Base-by-base conservation (phyloP, 768 basidiomycete genomes). In the Amanita pallidorosea region DNA sequence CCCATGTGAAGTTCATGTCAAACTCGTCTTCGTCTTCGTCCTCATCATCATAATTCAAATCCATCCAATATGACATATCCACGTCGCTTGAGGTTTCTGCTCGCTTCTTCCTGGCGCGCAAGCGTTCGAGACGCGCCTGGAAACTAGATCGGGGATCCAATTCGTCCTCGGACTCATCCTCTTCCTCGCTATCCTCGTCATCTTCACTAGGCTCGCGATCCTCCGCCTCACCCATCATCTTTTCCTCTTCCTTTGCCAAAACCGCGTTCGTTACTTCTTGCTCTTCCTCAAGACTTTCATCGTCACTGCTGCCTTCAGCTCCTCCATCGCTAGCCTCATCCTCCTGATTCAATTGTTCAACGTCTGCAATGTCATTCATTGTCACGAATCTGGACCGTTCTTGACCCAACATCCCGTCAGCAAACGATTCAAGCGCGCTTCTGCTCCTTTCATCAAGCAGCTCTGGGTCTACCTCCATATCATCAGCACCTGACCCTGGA, bases 391-490 rank as follows among this genome's bases (percentile, higher is more conserved):
- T 56, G 4, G 71, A 72, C 5, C 76, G 79, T 18, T 70, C 62
- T 7, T 55, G 23, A 0, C 67, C 70, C 52, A 75, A 64, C 55
- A 76, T 72, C 5, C 81, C 72, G 45, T 67, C 58, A 37, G 76
- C 67, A 53, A 85, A 85, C 12, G 64, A 59, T 53, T 63, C 61
- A 81, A 86, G 76, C 18, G 76, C 77, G 2, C 63, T 60, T 40
- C 69, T 37, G 56, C 73, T 68, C 8, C 73, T 36, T 7, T 71
- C 71, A 36, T 51, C 50, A 25, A 33, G 34, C 37, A 81, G 46
- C 20, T 86, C 83, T 0, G 69, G 65, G 53, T 88, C 86, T 17
- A 88, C 61, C 2, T 77, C 74, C 85, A 88, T 88, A 18, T 71
- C 83, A 47, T 73, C 75, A 1, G 64, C 65, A 54, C 58, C 11